A percentile compares a stretch with the other conserved stretches of the same genome.
phyloP scores from a whole-genome alignment of 805 yeast species.

The Grigorovia jiainica region DNA sequence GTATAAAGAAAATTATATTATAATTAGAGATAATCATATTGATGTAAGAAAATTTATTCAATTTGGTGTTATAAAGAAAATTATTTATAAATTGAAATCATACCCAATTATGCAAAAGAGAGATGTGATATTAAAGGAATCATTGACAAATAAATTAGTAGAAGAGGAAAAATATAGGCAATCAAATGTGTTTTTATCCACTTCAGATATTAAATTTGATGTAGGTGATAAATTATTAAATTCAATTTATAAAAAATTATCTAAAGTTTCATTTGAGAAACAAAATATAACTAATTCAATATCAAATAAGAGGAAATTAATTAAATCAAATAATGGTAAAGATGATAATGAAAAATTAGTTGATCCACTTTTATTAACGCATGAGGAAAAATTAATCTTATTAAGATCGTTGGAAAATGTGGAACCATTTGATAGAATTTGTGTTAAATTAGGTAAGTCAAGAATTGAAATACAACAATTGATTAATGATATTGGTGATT shows the following conservation, averaged over 20 bases:
- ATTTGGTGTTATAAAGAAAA: slow-evolving; percentile 75
- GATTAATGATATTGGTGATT: slow-evolving; percentile 40
- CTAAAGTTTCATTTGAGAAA: slow-evolving; percentile 21
- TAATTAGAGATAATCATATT: slow-evolving; percentile 42
- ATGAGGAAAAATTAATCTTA: slow-evolving; percentile 23
- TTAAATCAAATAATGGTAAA: neutral
- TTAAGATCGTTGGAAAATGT: slow-evolving; percentile 40
- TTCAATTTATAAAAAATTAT: slow-evolving; percentile 23
- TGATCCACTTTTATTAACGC: slow-evolving; percentile 4
- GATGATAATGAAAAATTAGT: neutral
- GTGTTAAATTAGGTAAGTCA: slow-evolving; percentile 57
- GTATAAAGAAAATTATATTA: slow-evolving; percentile 57
- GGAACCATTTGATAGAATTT: slow-evolving; percentile 54
- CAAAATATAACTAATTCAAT: slow-evolving; percentile 2
- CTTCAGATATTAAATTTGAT: slow-evolving; percentile 27
- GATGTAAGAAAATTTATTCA: slow-evolving; percentile 79
- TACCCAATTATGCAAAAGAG: slow-evolving; percentile 48
- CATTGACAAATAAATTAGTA: slow-evolving; percentile 11
- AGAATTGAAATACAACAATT: slow-evolving; percentile 44
- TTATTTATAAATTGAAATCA: slow-evolving; percentile 71
- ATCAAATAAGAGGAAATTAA: neutral
- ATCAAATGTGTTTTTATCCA: slow-evolving; percentile 17
- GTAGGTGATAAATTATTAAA: slow-evolving; percentile 23
- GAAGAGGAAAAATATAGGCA: slow-evolving; percentile 1
- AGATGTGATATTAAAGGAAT: slow-evolving; percentile 8